phyloP scores from a whole-genome alignment of 2,329 filamentous ascomycete genomes.

The Exophiala sideris region DNA sequence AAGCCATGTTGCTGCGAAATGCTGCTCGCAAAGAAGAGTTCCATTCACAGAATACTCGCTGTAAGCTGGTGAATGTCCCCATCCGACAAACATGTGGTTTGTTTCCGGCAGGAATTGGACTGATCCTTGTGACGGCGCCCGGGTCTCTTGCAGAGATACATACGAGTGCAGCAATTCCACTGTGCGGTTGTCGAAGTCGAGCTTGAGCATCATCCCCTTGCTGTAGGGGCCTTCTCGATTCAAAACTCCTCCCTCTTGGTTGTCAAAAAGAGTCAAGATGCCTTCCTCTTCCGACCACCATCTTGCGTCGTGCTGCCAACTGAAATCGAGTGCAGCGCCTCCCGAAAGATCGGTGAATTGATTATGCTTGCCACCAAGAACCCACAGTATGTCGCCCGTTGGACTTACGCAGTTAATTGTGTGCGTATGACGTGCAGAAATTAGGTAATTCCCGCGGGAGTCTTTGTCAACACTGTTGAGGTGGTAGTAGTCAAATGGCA shows the following conservation, averaged over 20 bases:
- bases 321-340: slow-evolving; percentile 46
- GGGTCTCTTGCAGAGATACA: slow-evolving; percentile 37
- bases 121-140: slow-evolving; percentile 40
- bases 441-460: slow-evolving; percentile 41
- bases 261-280: slow-evolving; percentile 41
- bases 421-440: slow-evolving; percentile 43
- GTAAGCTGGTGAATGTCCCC: slow-evolving; percentile 49
- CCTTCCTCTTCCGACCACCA: slow-evolving; percentile 34
- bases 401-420: slow-evolving; percentile 45
- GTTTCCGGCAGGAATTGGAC: slow-evolving; percentile 38
- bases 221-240: slow-evolving; percentile 32
- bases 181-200: slow-evolving; percentile 43
- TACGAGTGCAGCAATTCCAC: slow-evolving; percentile 42
- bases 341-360: slow-evolving; percentile 41
- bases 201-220: slow-evolving; percentile 44
- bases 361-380: slow-evolving; percentile 47
- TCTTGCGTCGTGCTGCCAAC: slow-evolving; percentile 53
- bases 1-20: slow-evolving; percentile 41
- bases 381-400: slow-evolving; percentile 44
- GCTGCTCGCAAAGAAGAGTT: slow-evolving; percentile 51
- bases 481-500: slow-evolving; percentile 54
- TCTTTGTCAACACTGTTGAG: slow-evolving; percentile 55
- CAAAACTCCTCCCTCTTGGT: slow-evolving; percentile 29
- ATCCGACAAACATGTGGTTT: slow-evolving; percentile 49
- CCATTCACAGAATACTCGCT: slow-evolving; percentile 44